These are phyloP conservation scores for Bryum argenteum DNA, from an alignment of 225 moss, liverwort and hornwort species.

Conservation along the genomic window DNA sequence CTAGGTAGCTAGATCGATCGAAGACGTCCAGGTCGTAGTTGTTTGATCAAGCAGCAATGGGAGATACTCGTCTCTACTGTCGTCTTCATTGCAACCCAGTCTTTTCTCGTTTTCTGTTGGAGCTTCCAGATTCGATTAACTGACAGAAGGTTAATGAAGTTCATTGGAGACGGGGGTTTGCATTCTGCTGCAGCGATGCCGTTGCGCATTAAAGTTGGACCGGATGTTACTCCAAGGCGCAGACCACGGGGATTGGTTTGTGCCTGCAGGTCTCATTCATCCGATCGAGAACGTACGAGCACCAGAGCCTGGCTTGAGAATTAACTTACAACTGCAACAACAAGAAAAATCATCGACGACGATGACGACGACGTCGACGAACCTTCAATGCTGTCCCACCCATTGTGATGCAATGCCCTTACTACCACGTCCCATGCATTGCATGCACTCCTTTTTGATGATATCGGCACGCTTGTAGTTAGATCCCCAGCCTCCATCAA, in stretches of 20 bases:
- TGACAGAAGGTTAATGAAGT: slow-evolving; percentile 39
- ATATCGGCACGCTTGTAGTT: slow-evolving; percentile 30
- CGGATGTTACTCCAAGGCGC: slow-evolving; percentile 31
- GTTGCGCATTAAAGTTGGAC: slow-evolving; percentile 37
- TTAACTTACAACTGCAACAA: slow-evolving; percentile 9
- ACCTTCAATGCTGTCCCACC: slow-evolving; percentile 53
- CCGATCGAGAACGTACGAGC: slow-evolving; percentile 19
- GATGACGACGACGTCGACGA: slow-evolving; percentile 15
- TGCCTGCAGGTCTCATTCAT: slow-evolving; percentile 23
- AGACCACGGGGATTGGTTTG: slow-evolving; percentile 23
- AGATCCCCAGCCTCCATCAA: slow-evolving; percentile 31
- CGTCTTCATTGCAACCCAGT: slow-evolving; percentile 25
- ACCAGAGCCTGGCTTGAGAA: slow-evolving; percentile 24
- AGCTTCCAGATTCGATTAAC: slow-evolving; percentile 26
- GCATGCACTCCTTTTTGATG: slow-evolving; percentile 21
- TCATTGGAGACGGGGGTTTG: slow-evolving; percentile 29
- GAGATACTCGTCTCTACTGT: too few species aligned
- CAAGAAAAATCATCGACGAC: neutral
- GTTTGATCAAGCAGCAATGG: slow-evolving; percentile 1
- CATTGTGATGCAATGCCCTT: slow-evolving; percentile 13
- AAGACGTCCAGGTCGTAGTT: neutral
- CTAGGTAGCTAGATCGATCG: too few species aligned
- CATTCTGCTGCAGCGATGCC: slow-evolving; percentile 31
- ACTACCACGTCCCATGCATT: slow-evolving; percentile 25
- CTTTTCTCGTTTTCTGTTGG: neutral